Evolutionary conservation across 1,139 yeast genomes (phyloP).

Genomic region (Debaryomycetaceae sp.): DNA sequence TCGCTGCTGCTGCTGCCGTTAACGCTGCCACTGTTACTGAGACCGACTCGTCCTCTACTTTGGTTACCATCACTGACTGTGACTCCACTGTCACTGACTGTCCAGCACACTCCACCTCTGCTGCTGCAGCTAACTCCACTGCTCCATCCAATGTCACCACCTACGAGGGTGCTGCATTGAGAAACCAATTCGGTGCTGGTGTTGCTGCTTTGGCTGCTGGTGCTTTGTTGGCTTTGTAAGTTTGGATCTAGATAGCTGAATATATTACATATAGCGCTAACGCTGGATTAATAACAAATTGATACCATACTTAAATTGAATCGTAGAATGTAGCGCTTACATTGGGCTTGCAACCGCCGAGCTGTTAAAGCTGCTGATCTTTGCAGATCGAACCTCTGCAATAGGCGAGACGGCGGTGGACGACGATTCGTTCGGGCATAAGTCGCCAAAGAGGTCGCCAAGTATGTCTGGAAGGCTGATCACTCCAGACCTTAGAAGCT

Average conservation of each 20-base stretch:
- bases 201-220: conserved; percentile 51
- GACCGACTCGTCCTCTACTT: conserved; percentile 25
- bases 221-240: conserved; percentile 51
- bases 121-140: conserved; percentile 14
- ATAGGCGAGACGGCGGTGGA: not conserved
- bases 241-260: conserved; percentile 1
- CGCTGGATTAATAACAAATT: not conserved
- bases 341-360: not conserved
- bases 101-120: conserved; percentile 27
- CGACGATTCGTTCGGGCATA: not conserved
- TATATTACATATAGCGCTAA: not conserved
- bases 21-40: conserved; percentile 33
- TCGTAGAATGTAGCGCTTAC: not conserved
- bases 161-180: conserved; percentile 36
- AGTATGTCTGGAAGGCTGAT: conserved; percentile 1
- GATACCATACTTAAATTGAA: not conserved
- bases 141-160: conserved; percentile 24
- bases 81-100: conserved; percentile 37
- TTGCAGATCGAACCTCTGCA: not conserved
- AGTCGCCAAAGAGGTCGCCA: not conserved
- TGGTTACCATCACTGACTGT: conserved; percentile 45
- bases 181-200: conserved; percentile 34
- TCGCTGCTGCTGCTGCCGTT: conserved; percentile 39
- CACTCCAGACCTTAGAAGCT: conserved; percentile 14
- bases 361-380: not conserved